A percentile compares a stretch with the other conserved stretches of the same genome.
These are phyloP conservation scores for Gaeumannomyces sp. DNA, from an alignment of 2,329 filamentous ascomycete genomes.

Conservation along the genomic window DNA sequence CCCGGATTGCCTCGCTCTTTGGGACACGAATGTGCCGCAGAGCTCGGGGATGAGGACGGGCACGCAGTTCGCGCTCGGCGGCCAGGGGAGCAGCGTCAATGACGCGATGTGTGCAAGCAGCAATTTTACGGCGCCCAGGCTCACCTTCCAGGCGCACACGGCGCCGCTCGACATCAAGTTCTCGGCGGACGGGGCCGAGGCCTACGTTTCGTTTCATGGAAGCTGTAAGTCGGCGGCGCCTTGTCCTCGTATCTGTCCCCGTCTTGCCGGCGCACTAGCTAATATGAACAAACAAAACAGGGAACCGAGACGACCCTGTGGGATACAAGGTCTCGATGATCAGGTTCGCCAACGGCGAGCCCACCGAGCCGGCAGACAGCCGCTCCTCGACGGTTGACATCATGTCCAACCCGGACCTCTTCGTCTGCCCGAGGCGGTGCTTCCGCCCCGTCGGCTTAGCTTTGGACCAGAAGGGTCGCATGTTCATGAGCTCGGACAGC, in stretches of 20 bases:
- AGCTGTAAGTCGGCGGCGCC: conserved; percentile 44
- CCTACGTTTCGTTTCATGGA: conserved; percentile 66
- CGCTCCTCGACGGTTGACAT: conserved; percentile 44
- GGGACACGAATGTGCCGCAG: conserved; percentile 46
- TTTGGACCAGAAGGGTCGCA: conserved; percentile 41
- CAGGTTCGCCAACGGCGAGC: conserved; percentile 36
- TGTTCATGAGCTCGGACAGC: conserved; percentile 57
- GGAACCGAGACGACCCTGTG: conserved; percentile 33
- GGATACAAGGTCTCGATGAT: conserved; percentile 41
- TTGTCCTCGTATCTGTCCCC: conserved; percentile 10
- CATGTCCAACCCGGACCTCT: conserved; percentile 47
- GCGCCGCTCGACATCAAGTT: conserved; percentile 70
- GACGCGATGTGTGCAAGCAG: conserved; percentile 37
- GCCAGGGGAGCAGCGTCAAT: conserved; percentile 25
- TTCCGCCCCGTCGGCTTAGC: conserved; percentile 58
- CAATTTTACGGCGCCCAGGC: conserved; percentile 40
- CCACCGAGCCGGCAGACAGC: conserved; percentile 33
- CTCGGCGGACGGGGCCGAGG: conserved; percentile 46
- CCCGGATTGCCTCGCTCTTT: conserved; percentile 62
- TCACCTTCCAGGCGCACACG: conserved; percentile 59
- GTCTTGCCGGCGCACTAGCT: no score
- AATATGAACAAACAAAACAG: conserved; percentile 1
- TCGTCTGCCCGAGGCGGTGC: conserved; percentile 48
- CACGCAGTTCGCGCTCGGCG: conserved; percentile 41
- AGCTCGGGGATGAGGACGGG: conserved; percentile 36